Percentiles rank a stretch among this genome's conserved stretches.
Evolutionary conservation across 257 asterid genomes (phyloP).

Genomic region (Gardenia jasminoides): DNA sequence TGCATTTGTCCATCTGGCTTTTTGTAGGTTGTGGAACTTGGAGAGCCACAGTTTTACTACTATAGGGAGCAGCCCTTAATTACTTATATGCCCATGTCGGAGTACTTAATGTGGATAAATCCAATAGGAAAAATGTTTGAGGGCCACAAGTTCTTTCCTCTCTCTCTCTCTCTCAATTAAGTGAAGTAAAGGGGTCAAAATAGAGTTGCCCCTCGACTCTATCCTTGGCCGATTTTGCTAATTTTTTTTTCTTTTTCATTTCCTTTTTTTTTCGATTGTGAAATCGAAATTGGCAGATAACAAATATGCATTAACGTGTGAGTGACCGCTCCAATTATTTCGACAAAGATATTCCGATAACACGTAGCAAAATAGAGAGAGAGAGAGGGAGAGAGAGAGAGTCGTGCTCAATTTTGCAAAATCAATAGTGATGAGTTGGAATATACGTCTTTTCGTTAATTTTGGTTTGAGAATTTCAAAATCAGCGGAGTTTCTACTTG

Average conservation of each 20-base stretch:
- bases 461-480: not conserved
- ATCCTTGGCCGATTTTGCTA: too few species aligned
- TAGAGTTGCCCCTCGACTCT: not conserved
- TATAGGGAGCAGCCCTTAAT: too few species aligned
- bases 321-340: not conserved
- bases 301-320: not conserved
- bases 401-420: slow-evolving; percentile 11
- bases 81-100: not conserved
- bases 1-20: not conserved
- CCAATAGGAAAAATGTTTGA: not conserved
- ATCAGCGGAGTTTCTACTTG: not conserved
- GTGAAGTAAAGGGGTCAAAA: too few species aligned
- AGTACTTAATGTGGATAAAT: not conserved
- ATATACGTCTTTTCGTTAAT: not conserved
- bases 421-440: not conserved
- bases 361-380: too few species aligned
- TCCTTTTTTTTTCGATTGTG: not conserved
- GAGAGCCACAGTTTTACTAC: not conserved
- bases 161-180: not conserved
- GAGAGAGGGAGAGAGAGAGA: too few species aligned
- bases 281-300: not conserved
- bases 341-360: not conserved
- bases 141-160: not conserved
- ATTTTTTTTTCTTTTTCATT: not conserved
- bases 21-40: not conserved